phyloP scores from a whole-genome alignment of 1,284 basidiomycete species.

The Pascua sp. region DNA sequence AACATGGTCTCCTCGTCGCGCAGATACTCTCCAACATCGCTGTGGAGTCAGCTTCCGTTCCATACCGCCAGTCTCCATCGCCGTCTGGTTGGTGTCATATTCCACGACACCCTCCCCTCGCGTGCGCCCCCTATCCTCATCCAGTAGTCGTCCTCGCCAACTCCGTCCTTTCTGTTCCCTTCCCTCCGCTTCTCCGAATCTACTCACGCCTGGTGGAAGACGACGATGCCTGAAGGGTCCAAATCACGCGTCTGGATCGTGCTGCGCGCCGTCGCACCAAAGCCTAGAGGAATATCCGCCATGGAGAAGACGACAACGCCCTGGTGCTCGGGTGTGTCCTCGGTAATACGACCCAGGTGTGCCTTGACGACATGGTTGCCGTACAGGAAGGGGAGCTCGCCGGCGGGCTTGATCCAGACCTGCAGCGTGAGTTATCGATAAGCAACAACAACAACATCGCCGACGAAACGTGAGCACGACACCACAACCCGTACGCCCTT shows the following conservation, averaged over 20 bases:
- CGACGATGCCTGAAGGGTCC: constrained; percentile 96
- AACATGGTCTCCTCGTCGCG: constrained; percentile 73
- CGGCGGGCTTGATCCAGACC: constrained; percentile 99
- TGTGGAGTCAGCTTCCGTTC: constrained; percentile 40
- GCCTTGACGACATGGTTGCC: constrained; percentile 99
- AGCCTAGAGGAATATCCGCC: constrained; percentile 90
- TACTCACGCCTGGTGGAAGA: constrained; percentile 96
- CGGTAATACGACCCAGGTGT: constrained; percentile 96
- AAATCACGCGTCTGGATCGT: constrained; percentile 95
- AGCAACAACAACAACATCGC: too few relatives aligned
- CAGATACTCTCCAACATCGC: constrained; percentile 92
- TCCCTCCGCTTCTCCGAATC: background rate
- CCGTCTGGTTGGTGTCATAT: too few relatives aligned
- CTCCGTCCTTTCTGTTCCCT: background rate
- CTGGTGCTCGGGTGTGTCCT: constrained; percentile 98
- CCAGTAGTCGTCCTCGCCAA: too few relatives aligned
- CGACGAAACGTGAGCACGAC: too few relatives aligned
- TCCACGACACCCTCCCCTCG: constrained; percentile 12
- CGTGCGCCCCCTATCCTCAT: background rate
- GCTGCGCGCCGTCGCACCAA: constrained; percentile 94
- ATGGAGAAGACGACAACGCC: constrained; percentile 96
- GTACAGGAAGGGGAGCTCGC: constrained; percentile 98
- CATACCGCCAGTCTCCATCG: too few relatives aligned
- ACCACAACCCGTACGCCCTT: background rate
- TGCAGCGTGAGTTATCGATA: constrained; percentile 40